Evolutionary conservation across 1,139 yeast genomes (phyloP).

Genomic region (Trichomonascaceae sp.): DNA sequence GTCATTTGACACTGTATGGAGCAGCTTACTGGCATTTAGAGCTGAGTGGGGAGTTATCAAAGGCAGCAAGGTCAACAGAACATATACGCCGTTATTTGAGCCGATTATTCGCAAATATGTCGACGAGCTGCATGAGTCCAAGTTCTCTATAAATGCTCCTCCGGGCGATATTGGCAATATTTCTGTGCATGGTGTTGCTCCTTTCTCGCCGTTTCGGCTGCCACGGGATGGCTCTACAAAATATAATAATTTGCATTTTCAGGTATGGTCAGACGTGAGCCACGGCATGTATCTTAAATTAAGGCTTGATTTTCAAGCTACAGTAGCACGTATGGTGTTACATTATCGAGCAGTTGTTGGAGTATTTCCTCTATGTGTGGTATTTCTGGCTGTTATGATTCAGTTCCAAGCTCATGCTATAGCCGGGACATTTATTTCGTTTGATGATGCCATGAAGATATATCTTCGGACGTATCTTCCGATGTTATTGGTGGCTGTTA

Average conservation of each 20-base stretch:
- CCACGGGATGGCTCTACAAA: conserved; percentile 14
- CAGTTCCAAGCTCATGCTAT: conserved; percentile 24
- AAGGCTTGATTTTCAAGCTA: conserved; percentile 32
- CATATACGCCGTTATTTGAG: conserved; percentile 32
- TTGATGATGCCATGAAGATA: conserved; percentile 43
- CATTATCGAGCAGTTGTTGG: conserved; percentile 32
- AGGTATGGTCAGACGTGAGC: conserved; percentile 30
- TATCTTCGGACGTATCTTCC: conserved; percentile 27
- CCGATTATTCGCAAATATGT: conserved; percentile 66
- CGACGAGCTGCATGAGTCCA: conserved; percentile 64
- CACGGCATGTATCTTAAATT: conserved; percentile 18
- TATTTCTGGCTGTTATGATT: conserved; percentile 22
- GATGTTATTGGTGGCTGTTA: conserved; percentile 21
- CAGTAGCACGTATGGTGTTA: conserved; percentile 32
- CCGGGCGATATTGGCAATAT: conserved; percentile 35
- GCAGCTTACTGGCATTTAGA: conserved; percentile 54
- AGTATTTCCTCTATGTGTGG: conserved; percentile 29
- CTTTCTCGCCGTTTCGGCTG: conserved; percentile 55
- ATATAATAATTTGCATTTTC: conserved; percentile 30
- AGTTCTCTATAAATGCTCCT: conserved; percentile 58
- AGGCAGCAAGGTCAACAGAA: conserved; percentile 10
- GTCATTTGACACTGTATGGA: conserved; percentile 51
- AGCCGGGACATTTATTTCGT: conserved; percentile 44
- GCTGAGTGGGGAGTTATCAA: conserved; percentile 22
- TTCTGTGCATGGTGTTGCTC: conserved; percentile 69